phyloP scores from a whole-genome alignment of 768 basidiomycete species.

The Hydnum rufescens region DNA sequence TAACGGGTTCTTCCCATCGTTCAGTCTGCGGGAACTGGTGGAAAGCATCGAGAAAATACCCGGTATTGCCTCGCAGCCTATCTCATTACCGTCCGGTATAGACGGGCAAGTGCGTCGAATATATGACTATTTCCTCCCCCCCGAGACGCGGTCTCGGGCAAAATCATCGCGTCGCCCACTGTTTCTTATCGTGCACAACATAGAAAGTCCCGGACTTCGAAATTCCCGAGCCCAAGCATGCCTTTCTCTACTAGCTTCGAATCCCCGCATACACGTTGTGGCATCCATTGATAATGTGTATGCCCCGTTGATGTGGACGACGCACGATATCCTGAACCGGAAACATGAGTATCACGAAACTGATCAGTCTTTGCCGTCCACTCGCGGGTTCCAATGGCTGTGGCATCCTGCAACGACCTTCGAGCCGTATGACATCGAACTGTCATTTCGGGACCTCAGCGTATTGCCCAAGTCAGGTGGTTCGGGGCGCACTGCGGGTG shows the following conservation, averaged over 20 bases:
- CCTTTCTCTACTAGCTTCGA: constrained; percentile 52
- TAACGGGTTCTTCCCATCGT: constrained; percentile 57
- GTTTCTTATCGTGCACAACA: constrained; percentile 73
- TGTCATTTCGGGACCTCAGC: constrained; percentile 17
- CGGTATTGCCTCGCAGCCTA: constrained; percentile 8
- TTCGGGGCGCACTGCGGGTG: background rate
- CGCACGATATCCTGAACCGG: constrained; percentile 34
- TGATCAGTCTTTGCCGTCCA: constrained; percentile 12
- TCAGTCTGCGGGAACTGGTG: constrained; percentile 49
- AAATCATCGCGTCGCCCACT: constrained; percentile 26
- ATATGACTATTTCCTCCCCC: constrained; percentile 35
- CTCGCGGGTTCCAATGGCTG: constrained; percentile 32
- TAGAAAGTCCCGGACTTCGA: constrained; percentile 60
- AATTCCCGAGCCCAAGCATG: constrained; percentile 38
- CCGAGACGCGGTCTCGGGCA: constrained; percentile 10
- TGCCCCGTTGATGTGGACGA: constrained; percentile 65
- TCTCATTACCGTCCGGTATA: constrained; percentile 18
- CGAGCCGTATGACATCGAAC: constrained; percentile 56
- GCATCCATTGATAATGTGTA: constrained; percentile 80
- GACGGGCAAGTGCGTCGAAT: constrained; percentile 50
- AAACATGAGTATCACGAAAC: constrained; percentile 19
- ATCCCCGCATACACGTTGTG: constrained; percentile 57
- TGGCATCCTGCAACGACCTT: constrained; percentile 89
- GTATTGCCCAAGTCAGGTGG: constrained; percentile 6
- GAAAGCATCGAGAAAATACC: constrained; percentile 31